Percentiles rank a stretch among this genome's conserved stretches.
Conservation (phyloP, 2,329 filamentous ascomycete genomes). For the Ophiostoma montium region DNA sequence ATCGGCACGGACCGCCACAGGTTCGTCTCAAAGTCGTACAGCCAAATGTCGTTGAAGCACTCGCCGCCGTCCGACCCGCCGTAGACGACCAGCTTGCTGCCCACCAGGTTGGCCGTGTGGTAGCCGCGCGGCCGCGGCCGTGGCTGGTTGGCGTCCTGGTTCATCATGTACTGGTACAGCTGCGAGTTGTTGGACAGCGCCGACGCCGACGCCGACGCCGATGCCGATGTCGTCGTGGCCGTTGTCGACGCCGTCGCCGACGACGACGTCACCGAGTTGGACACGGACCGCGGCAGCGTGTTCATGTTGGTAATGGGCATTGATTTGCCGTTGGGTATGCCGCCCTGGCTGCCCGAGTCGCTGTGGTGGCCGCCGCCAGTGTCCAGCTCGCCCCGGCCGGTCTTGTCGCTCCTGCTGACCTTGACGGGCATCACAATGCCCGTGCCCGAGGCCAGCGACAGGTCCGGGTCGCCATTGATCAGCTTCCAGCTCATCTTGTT, state of each 20-base stretch:
- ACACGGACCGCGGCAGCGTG: background rate
- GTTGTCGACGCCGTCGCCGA: background rate
- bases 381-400: background rate
- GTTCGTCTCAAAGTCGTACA: slow-evolving; percentile 52
- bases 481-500: slow-evolving; percentile 56
- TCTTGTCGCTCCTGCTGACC: background rate
- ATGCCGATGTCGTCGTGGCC: no score
- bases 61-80: slow-evolving; percentile 57
- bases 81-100: slow-evolving; percentile 57
- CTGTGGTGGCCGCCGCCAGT: background rate
- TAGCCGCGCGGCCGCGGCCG: slow-evolving; percentile 53
- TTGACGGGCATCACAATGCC: background rate
- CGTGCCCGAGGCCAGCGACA: slow-evolving; percentile 16
- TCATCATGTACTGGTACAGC: background rate
- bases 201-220: background rate
- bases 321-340: background rate
- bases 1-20: slow-evolving; percentile 46
- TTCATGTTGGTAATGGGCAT: slow-evolving; percentile 5
- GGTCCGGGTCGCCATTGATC: slow-evolving; percentile 29
- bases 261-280: slow-evolving; percentile 3
- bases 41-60: slow-evolving; percentile 61
- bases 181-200: background rate
- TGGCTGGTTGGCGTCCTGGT: slow-evolving; percentile 1
- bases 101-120: slow-evolving; percentile 61
- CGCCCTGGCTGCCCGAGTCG: background rate